These are phyloP conservation scores for Saxophila tyrrhenica DNA, from an alignment of 495 filamentous ascomycete species.

Conservation along the genomic window DNA sequence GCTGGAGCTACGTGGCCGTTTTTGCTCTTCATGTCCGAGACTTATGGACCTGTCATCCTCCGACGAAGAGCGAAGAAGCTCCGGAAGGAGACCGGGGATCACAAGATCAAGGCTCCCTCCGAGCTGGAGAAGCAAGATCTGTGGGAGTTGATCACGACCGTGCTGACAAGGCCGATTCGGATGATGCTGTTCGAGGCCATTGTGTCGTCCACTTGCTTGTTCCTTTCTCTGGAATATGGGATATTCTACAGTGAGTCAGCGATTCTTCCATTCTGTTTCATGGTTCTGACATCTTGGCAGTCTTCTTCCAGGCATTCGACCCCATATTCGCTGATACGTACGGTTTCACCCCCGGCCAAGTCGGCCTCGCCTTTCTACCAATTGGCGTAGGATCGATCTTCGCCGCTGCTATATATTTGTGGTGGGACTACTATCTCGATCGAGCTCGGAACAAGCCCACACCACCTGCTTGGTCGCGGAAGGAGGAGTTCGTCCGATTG, in stretches of 20 bases:
- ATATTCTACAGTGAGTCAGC: conserved; percentile 50
- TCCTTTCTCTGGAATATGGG: conserved; percentile 56
- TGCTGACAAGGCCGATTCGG: conserved; percentile 39
- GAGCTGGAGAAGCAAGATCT: conserved; percentile 34
- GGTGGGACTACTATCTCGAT: conserved; percentile 44
- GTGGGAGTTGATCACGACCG: conserved; percentile 28
- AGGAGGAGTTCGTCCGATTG: conserved; percentile 52
- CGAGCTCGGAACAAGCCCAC: conserved; percentile 26
- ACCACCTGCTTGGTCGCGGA: conserved; percentile 32
- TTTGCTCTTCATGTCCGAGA: conserved; percentile 39
- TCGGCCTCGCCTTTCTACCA: conserved; percentile 30
- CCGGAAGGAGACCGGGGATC: conserved; percentile 34
- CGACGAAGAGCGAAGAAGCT: conserved; percentile 42
- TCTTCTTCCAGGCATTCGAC: conserved; percentile 25
- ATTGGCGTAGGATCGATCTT: conserved; percentile 33
- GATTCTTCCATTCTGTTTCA: conserved; percentile 7
- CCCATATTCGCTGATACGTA: conserved; percentile 28
- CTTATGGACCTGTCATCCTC: conserved; percentile 49
- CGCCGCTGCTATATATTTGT: conserved; percentile 37
- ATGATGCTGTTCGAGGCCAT: conserved; percentile 51
- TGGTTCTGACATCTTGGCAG: neutral
- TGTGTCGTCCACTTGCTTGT: conserved; percentile 54
- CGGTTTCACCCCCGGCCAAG: conserved; percentile 28
- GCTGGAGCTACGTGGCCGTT: conserved; percentile 33
- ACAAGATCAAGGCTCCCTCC: conserved; percentile 30